These are phyloP conservation scores for Trichoderma asperellum DNA, from an alignment of 2,329 filamentous ascomycete genomes.

Conservation along the genomic window DNA sequence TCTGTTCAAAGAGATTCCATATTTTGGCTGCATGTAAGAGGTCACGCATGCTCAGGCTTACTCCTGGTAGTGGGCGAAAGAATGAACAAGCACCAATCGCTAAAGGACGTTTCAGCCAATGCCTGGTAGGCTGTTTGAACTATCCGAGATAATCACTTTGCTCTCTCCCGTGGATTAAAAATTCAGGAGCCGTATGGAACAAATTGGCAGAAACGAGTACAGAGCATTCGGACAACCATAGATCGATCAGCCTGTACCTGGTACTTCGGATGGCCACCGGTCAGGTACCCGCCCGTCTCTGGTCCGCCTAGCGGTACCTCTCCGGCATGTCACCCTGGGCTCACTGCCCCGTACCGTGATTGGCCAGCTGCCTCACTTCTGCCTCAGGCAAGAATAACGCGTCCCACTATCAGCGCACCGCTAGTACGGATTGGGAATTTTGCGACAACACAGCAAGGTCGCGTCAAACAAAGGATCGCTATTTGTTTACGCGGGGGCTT, in stretches of 20 bases:
- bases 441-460: constrained; percentile 22
- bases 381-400: constrained; percentile 35
- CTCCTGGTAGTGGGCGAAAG: neutral
- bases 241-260: neutral
- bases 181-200: neutral
- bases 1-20: neutral
- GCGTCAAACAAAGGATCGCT: constrained; percentile 27
- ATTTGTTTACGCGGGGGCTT: constrained; percentile 30
- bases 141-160: neutral
- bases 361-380: neutral
- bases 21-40: neutral
- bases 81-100: neutral
- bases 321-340: neutral
- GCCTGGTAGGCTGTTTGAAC: neutral
- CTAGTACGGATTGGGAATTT: constrained; percentile 7
- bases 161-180: neutral
- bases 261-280: neutral
- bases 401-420: constrained; percentile 29
- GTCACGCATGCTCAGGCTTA: no score
- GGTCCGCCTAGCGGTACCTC: neutral
- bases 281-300: neutral
- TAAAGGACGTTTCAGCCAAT: neutral
- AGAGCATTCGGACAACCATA: no score
- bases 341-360: constrained; percentile 10
- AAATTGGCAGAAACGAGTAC: neutral